Percentiles rank a stretch among this genome's conserved stretches.
phyloP scores from a whole-genome alignment of 345 rosid species.

The Trapa incisa region DNA sequence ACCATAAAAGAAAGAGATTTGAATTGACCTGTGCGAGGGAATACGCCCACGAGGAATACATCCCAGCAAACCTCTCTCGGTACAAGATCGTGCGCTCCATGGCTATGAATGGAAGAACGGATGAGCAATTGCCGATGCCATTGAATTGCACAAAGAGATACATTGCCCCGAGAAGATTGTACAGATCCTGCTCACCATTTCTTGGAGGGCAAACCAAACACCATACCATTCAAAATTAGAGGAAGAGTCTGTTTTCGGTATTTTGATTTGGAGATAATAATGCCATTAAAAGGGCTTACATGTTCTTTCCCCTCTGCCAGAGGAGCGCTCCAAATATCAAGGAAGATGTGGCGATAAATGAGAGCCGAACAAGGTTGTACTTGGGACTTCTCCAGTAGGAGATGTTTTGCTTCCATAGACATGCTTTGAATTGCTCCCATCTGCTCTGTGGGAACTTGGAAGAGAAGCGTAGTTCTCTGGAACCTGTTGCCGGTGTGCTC shows the following conservation, averaged over 20 bases:
- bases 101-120: slow-evolving; percentile 34
- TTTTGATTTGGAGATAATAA: background rate
- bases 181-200: slow-evolving; percentile 36
- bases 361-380: slow-evolving; percentile 21
- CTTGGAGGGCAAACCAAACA: slow-evolving; percentile 13
- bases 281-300: slow-evolving; percentile 15
- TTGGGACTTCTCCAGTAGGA: slow-evolving; percentile 31
- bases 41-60: slow-evolving; percentile 55
- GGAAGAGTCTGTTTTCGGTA: background rate
- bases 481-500: slow-evolving; percentile 12
- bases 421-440: slow-evolving; percentile 29
- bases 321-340: slow-evolving; percentile 19
- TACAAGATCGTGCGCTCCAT: slow-evolving; percentile 31
- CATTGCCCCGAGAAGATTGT: slow-evolving; percentile 36
- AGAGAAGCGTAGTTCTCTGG: slow-evolving; percentile 17
- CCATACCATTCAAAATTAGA: background rate
- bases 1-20: background rate
- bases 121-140: slow-evolving; percentile 30
- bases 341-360: slow-evolving; percentile 9
- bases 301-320: slow-evolving; percentile 27
- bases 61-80: slow-evolving; percentile 49
- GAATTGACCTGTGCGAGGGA: slow-evolving; percentile 43
- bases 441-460: slow-evolving; percentile 11
- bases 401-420: slow-evolving; percentile 30
- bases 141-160: slow-evolving; percentile 22